Evolutionary conservation across 2,329 filamentous ascomycete genomes (phyloP), one percentile per base, ranked within the genome.

Genomic region (Phyllosticta citriasiana): DNA sequence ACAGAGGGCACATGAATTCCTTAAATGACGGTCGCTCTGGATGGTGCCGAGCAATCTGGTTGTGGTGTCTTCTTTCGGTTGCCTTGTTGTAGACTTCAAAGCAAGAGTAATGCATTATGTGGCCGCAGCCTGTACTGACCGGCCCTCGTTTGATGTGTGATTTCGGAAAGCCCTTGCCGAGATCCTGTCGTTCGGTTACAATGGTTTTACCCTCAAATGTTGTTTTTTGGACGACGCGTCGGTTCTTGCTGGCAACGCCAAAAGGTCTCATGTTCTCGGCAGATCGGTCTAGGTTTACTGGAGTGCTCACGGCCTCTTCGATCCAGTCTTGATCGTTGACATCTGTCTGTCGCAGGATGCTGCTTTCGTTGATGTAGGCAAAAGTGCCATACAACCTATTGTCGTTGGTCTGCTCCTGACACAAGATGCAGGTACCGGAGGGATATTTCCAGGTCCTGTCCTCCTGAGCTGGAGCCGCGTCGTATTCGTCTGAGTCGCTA

Each of bases 101-200:
- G 75, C 94, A 99, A 66, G 84, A 86, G 72, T 89, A 97, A 73
- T 99, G 94, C 94, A 99, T 99, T 69, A 99, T 95, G 73, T 99
- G 94, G 2, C 94, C 94, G 73, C 94, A 99, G 9, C 93, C 91
- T 40, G 89, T 89, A 10, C 92, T 89, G 1, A 97, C 88, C 0
- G 93, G 89, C 0, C 92, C 94, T 19, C 83, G 79, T 27, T 82
- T 80, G 35, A 85, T 85, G 51, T 85, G 80, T 9, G 82, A 79
- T 6, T 85, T 80, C 2, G 90, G 88, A 69, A 96, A 99, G 0
- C 94, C 94, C 73, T 92, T 95, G 33, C 93, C 92, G 55, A 99
- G 83, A 5, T 86, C 86, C 74, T 96, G 88, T 56, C 88, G 84
- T 72, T 95, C 91, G 4, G 84, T 83, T 40, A 84, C 79, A 55